A percentile compares a stretch with the other conserved stretches of the same genome.
Conservation (phyloP, 2,329 filamentous ascomycete genomes). For the Didymella segeticola region DNA sequence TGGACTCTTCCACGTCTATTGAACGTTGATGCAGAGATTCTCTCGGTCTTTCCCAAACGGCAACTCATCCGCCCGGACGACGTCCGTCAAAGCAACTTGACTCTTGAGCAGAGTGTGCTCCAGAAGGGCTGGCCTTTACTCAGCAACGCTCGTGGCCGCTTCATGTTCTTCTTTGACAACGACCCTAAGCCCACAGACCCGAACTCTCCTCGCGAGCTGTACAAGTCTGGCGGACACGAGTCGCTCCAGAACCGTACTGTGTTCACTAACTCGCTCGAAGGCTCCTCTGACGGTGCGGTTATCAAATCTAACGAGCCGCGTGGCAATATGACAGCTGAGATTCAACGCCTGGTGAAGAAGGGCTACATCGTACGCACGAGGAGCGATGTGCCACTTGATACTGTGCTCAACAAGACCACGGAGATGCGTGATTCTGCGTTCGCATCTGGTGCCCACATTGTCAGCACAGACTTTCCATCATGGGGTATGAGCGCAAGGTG, state of each 20-base stretch:
- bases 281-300: slow-evolving; percentile 56
- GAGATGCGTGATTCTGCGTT: slow-evolving; percentile 55
- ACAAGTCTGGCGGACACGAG: slow-evolving; percentile 44
- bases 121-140: slow-evolving; percentile 58
- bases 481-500: slow-evolving; percentile 57
- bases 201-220: slow-evolving; percentile 47
- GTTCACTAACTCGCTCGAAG: slow-evolving; percentile 58
- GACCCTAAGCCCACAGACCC: slow-evolving; percentile 46
- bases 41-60: slow-evolving; percentile 49
- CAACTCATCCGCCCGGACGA: slow-evolving; percentile 59
- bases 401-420: slow-evolving; percentile 51
- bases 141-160: slow-evolving; percentile 52
- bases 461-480: slow-evolving; percentile 58
- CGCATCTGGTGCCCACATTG: slow-evolving; percentile 57
- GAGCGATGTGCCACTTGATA: slow-evolving; percentile 56
- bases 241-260: slow-evolving; percentile 55
- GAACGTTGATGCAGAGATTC: slow-evolving; percentile 57
- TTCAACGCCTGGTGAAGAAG: slow-evolving; percentile 54
- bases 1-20: slow-evolving; percentile 55
- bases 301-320: slow-evolving; percentile 58
- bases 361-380: slow-evolving; percentile 60
- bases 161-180: slow-evolving; percentile 62
- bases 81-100: slow-evolving; percentile 50
- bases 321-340: slow-evolving; percentile 47
- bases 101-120: slow-evolving; percentile 57